phyloP scores from a whole-genome alignment of 805 yeast species.

The Metschnikowia kofuensis region DNA sequence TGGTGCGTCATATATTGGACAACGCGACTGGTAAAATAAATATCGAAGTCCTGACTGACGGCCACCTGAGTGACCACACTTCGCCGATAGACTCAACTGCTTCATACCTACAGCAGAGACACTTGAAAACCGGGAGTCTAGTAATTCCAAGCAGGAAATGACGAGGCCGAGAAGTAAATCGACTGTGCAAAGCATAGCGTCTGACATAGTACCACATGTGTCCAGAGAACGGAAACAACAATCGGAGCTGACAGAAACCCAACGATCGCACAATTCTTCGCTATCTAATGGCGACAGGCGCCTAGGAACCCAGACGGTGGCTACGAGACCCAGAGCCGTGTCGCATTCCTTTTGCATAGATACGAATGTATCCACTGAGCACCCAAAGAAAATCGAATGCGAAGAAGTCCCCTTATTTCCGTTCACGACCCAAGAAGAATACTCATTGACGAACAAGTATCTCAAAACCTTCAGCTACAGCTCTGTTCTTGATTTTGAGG shows the following conservation, averaged over 20 bases:
- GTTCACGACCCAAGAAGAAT: constrained; percentile 36
- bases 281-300: constrained; percentile 1
- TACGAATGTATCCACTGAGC: background rate
- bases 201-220: constrained; percentile 42
- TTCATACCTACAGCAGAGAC: too few relatives aligned
- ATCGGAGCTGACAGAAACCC: constrained; percentile 16
- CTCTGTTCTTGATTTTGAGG: constrained; percentile 36
- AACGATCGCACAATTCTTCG: constrained; percentile 15
- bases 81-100: too few relatives aligned
- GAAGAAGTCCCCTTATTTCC: constrained; percentile 27
- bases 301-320: too few relatives aligned
- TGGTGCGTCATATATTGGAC: constrained; percentile 5
- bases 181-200: constrained; percentile 60
- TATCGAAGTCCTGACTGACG: background rate
- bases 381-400: background rate
- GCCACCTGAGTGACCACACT: background rate
- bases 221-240: constrained; percentile 26
- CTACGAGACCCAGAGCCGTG: background rate
- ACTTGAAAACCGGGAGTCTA: background rate
- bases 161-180: constrained; percentile 55
- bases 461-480: constrained; percentile 41
- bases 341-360: background rate
- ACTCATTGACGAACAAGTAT: constrained; percentile 31
- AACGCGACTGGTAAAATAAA: constrained; percentile 3
- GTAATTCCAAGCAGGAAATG: constrained; percentile 19